Conservation (phyloP, 75 land plant species). For the Selaginella moellendorffii region DNA sequence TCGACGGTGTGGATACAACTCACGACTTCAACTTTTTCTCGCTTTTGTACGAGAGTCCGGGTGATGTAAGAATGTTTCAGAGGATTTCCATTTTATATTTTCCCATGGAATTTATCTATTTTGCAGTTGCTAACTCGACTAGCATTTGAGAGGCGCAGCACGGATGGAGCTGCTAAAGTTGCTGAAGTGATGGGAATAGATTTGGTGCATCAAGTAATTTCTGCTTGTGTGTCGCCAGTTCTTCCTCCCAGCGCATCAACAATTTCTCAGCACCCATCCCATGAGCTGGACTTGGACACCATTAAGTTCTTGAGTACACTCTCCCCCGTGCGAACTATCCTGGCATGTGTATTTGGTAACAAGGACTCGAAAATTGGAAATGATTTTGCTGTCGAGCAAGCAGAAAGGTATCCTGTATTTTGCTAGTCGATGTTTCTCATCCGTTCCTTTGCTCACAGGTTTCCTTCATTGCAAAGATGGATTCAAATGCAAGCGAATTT, state of each 20-base stretch:
- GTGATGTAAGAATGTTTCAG: conserved; percentile 71
- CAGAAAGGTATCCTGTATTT: conserved; percentile 69
- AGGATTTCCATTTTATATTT: no score
- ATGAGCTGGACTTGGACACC: conserved; percentile 66
- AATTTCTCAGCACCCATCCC: conserved; percentile 37
- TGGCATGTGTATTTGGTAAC: conserved; percentile 96
- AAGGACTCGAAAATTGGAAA: conserved; percentile 39
- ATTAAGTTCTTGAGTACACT: conserved; percentile 80
- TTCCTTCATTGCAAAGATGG: conserved; percentile 92
- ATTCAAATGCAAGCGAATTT: conserved; percentile 94
- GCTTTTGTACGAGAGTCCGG: conserved; percentile 90
- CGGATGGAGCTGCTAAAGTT: conserved; percentile 93
- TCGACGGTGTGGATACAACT: conserved; percentile 97
- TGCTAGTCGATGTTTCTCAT: neutral
- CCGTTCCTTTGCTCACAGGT: conserved; percentile 41
- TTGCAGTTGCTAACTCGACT: conserved; percentile 88
- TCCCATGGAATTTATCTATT: no score
- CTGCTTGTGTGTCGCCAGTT: conserved; percentile 98
- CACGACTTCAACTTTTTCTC: conserved; percentile 98
- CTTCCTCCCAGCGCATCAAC: conserved; percentile 66
- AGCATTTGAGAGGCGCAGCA: conserved; percentile 86
- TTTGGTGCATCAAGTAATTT: conserved; percentile 91
- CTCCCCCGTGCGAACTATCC: conserved; percentile 85
- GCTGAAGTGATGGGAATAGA: conserved; percentile 91
- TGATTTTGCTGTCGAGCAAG: conserved; percentile 96